Conservation (phyloP, 305 asterid genomes). For the Plantago coronopus region DNA sequence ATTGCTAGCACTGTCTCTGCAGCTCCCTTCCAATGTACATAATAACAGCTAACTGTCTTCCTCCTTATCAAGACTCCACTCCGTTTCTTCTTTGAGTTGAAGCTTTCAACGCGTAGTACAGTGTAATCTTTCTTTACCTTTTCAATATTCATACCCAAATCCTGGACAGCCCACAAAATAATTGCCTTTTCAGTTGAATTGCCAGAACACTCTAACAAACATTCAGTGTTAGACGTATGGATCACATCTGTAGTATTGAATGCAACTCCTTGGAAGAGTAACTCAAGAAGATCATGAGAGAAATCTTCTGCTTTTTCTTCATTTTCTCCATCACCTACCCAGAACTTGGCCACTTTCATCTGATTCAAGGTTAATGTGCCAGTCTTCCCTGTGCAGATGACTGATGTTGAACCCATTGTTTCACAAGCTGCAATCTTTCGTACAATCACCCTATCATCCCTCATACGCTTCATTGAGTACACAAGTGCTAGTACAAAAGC, state of each 20-base stretch:
- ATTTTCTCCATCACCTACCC: slow-evolving; percentile 19
- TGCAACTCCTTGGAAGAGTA: slow-evolving; percentile 9
- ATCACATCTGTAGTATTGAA: slow-evolving; percentile 4
- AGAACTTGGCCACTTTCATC: slow-evolving; percentile 35
- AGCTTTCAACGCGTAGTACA: slow-evolving; percentile 24
- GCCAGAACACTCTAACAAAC: slow-evolving; percentile 54
- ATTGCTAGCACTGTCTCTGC: slow-evolving; percentile 22
- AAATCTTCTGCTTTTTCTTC: slow-evolving; percentile 8
- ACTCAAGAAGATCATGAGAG: not conserved
- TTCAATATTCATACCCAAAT: slow-evolving; percentile 24
- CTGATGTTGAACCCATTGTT: slow-evolving; percentile 93
- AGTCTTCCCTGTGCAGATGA: slow-evolving; percentile 91
- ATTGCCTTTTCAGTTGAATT: slow-evolving; percentile 92
- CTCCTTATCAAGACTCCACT: slow-evolving; percentile 26
- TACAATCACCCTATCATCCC: slow-evolving; percentile 15
- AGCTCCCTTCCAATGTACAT: slow-evolving; percentile 33
- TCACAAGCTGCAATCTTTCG: slow-evolving; percentile 96
- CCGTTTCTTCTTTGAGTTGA: slow-evolving; percentile 21
- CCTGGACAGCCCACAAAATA: slow-evolving; percentile 81
- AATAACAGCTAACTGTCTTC: slow-evolving; percentile 11
- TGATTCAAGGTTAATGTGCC: slow-evolving; percentile 91
- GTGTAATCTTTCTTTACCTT: slow-evolving; percentile 15
- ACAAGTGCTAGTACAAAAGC: not conserved
- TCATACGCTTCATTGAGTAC: not conserved
- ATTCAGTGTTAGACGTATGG: not conserved